Base-by-base conservation (phyloP, 352 stramenopile species). In the Phytophthora fragariae region DNA sequence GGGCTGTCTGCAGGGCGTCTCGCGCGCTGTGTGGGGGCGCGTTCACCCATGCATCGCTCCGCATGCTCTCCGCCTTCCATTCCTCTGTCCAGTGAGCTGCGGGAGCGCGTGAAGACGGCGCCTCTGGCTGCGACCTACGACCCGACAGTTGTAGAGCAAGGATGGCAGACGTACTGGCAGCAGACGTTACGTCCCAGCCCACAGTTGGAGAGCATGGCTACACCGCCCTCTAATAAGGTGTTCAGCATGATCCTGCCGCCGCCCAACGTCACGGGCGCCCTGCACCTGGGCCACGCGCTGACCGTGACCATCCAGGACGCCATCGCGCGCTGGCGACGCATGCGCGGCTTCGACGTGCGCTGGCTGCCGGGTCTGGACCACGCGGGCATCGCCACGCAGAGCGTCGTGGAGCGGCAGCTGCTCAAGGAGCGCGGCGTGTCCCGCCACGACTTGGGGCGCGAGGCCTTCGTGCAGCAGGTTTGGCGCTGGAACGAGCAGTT, bases 401-500 rank as follows among this genome's bases (percentile, higher is more conserved):
- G 92, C 53, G 98, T 99, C 0, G 98, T 99, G 5, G 98, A 99
- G 86, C 98, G 99, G 75, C 98, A 99, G 81, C 85, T 99, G 39
- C 91, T 94, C 70, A 99, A 99, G 80, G 96, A 99, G 68, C 75
- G 91, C 49, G 90, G 91, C 8, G 71, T 94, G 29, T 92, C 83
- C 9, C 85, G 91, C 56, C 97, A 99, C 77, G 97, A 99, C 72
- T 84, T 99, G 31, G 98, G 98, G 5, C 91, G 98, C 47, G 97
- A 99, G 46, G 92, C 94, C 60, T 99, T 99, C 75, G 83, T 99
- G 15, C 81, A 98, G 59, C 92, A 95, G 65, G 92, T 99, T 17
- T 99, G 98, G 98, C 86, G 98, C 65, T 99, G 98, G 98, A 99
- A 99, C 81, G 90, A 98, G 37, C 91, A 99, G 69, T 99, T 99